Percentiles rank a stretch among this genome's conserved stretches.
Evolutionary conservation across 208 protist species (phyloP).

Genomic region (Crithidia sp.): DNA sequence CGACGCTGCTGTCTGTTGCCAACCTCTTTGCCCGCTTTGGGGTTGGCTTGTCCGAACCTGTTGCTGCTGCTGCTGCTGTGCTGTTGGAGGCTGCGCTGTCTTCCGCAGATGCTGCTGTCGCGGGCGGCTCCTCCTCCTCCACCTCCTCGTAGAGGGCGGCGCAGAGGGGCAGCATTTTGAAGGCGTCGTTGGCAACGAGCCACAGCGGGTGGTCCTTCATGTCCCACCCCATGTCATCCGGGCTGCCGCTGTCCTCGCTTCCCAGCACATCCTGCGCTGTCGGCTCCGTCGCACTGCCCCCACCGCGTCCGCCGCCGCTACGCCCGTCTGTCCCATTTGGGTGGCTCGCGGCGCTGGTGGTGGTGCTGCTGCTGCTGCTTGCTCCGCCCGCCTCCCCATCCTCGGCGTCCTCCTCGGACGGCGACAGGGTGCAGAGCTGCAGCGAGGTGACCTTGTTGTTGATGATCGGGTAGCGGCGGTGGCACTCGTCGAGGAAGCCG

Average conservation of each 20-base stretch:
- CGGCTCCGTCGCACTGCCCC: background rate
- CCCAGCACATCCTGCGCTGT: constrained; percentile 13
- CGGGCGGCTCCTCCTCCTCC: background rate
- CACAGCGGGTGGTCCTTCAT: constrained; percentile 80
- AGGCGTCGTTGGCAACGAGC: constrained; percentile 71
- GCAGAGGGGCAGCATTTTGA: constrained; percentile 90
- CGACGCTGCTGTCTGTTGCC: background rate
- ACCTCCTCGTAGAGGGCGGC: constrained; percentile 94
- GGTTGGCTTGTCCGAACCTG: constrained; percentile 19
- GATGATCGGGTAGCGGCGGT: constrained; percentile 81
- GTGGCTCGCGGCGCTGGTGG: constrained; percentile 54
- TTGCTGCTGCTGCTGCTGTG: constrained; percentile 89
- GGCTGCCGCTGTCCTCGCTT: background rate
- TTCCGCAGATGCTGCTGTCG: background rate
- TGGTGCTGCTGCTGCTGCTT: constrained; percentile 82
- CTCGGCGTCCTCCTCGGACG: constrained; percentile 29
- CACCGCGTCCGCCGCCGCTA: background rate
- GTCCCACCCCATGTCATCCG: constrained; percentile 59
- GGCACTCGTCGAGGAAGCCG: constrained; percentile 99
- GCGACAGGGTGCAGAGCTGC: constrained; percentile 16
- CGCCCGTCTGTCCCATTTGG: too few relatives aligned
- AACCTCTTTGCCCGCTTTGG: constrained; percentile 5
- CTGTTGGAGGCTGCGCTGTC: background rate
- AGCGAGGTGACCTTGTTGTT: constrained; percentile 47
- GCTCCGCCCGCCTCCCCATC: constrained; percentile 13